Percentiles rank a stretch among this genome's conserved stretches.
Evolutionary conservation across 2,329 filamentous ascomycete genomes (phyloP).

Genomic region (Alternaria brassicae): DNA sequence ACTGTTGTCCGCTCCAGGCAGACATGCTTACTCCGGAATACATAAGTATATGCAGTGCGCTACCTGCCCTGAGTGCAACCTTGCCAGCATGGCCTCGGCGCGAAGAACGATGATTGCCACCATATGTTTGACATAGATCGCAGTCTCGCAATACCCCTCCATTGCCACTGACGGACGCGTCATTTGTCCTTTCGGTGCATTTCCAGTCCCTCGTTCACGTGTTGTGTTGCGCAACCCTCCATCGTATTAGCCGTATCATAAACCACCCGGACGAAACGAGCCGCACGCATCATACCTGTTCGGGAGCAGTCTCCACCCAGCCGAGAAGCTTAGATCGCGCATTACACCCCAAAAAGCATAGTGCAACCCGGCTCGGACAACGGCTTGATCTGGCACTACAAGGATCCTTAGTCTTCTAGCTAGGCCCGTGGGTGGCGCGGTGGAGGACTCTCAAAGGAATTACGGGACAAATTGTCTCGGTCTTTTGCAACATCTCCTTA

Average conservation of each 20-base stretch:
- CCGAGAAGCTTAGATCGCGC: conserved; percentile 4
- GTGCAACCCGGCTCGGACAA: not conserved
- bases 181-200: not conserved
- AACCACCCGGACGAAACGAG: conserved; percentile 6
- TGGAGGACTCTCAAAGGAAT: conserved; percentile 5
- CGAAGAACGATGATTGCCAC: not conserved
- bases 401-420: conserved; percentile 8
- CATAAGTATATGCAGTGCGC: not conserved
- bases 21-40: not conserved
- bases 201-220: not conserved
- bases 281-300: conserved; percentile 3
- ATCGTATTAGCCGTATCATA: conserved; percentile 10
- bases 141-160: not conserved
- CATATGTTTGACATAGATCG: not conserved
- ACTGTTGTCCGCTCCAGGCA: not conserved
- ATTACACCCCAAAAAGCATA: conserved; percentile 1
- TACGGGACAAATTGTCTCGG: not conserved
- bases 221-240: not conserved
- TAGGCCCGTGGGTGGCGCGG: conserved; percentile 16
- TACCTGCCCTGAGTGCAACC: not conserved
- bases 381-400: not conserved
- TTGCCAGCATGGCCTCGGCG: not conserved
- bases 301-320: not conserved
- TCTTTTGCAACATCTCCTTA: conserved; percentile 4
- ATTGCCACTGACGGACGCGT: not conserved